These are phyloP conservation scores for Trametes cingulata DNA, from an alignment of 768 basidiomycete species.

Conservation along the genomic window DNA sequence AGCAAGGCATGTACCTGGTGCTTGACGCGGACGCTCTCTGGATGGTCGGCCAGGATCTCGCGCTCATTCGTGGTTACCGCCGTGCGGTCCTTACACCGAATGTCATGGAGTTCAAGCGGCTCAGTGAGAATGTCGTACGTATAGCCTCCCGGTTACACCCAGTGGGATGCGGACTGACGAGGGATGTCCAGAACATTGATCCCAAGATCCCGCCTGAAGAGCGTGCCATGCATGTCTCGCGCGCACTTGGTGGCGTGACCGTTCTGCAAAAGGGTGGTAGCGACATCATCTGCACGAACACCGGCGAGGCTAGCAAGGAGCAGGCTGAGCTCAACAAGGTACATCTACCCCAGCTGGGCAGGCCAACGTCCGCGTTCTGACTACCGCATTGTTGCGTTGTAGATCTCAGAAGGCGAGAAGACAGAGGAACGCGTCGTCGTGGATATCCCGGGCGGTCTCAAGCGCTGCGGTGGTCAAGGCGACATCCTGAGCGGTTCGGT, in stretches of 20 bases:
- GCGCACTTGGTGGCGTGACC: constrained; percentile 80
- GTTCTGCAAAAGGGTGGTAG: constrained; percentile 84
- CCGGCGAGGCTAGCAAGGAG: constrained; percentile 48
- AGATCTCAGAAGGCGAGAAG: constrained; percentile 24
- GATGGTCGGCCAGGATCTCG: constrained; percentile 74
- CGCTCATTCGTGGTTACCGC: constrained; percentile 79
- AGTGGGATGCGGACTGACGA: neutral
- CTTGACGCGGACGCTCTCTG: constrained; percentile 93
- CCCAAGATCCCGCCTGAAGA: constrained; percentile 49
- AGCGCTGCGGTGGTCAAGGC: constrained; percentile 95
- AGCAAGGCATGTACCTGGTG: constrained; percentile 83
- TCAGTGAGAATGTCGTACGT: constrained; percentile 72
- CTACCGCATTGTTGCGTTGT: neutral
- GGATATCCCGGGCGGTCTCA: constrained; percentile 76
- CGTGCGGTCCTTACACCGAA: constrained; percentile 93
- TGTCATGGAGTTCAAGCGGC: constrained; percentile 85
- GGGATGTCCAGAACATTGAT: constrained; percentile 44
- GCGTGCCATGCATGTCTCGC: constrained; percentile 73
- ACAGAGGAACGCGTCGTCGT: constrained; percentile 63
- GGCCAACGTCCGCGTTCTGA: no score
- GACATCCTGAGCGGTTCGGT: constrained; percentile 89
- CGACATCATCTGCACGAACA: constrained; percentile 83
- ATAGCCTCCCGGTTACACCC: neutral
- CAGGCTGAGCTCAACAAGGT: constrained; percentile 43
- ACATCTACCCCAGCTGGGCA: neutral